Evolutionary conservation across 192 early-diverging fungal species (phyloP).

Genomic region (Podila minutissima): DNA sequence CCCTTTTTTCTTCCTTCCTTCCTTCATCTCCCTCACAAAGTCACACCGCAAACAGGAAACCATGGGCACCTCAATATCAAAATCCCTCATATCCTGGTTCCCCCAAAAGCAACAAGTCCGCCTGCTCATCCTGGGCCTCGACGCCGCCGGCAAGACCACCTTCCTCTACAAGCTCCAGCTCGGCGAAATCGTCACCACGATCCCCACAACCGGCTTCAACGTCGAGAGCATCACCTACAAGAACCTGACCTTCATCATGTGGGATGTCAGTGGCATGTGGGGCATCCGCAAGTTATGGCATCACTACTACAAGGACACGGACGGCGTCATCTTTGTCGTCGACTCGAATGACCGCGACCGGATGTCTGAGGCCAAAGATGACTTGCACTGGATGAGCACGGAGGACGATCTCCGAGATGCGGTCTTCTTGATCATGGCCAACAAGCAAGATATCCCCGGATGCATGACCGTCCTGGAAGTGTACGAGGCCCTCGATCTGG

Average conservation of each 20-base stretch:
- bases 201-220: constrained; percentile 97
- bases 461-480: constrained; percentile 91
- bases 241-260: constrained; percentile 94
- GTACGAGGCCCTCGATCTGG: constrained; percentile 85
- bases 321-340: constrained; percentile 94
- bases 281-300: constrained; percentile 94
- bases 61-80: too few species aligned
- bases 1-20: too few species aligned
- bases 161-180: constrained; percentile 97
- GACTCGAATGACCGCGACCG: constrained; percentile 94
- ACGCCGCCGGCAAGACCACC: constrained; percentile 94
- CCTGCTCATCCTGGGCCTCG: constrained; percentile 91
- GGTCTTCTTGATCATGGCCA: constrained; percentile 89
- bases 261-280: constrained; percentile 97
- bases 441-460: constrained; percentile 96
- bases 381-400: constrained; percentile 88
- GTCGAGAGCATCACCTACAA: constrained; percentile 96
- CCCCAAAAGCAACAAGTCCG: constrained; percentile 84
- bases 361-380: constrained; percentile 87
- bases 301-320: constrained; percentile 94
- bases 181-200: constrained; percentile 96
- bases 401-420: constrained; percentile 92
- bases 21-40: too few species aligned
- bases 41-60: too few species aligned
- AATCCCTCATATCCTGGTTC: too few species aligned